Conservation (phyloP, 78 protist genomes). For the slime mould (Dictyostelium discoideum) region dicty_2.7 NC_007088.5:4425501-4426000, state of each 20-base stretch:
- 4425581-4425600: neutral
- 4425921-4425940: neutral
- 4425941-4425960: neutral
- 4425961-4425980: neutral
- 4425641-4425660: slow-evolving; percentile 13
- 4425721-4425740: neutral
- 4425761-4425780: neutral
- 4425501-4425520: slow-evolving; percentile 39
- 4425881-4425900: neutral
- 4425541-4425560: slow-evolving; percentile 56
- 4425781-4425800: neutral
- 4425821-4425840: neutral
- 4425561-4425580: neutral
- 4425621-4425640: neutral
- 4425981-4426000: neutral
- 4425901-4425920: neutral
- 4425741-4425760: neutral
- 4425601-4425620: neutral
- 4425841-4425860: neutral
- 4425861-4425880: neutral
- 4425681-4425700: neutral
- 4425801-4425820: neutral
- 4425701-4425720: neutral
- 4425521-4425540: slow-evolving; percentile 28
- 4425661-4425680: neutral